phyloP scores from a whole-genome alignment of 2,329 filamentous ascomycete genomes.

The Aspergillus aculeatinus region DNA sequence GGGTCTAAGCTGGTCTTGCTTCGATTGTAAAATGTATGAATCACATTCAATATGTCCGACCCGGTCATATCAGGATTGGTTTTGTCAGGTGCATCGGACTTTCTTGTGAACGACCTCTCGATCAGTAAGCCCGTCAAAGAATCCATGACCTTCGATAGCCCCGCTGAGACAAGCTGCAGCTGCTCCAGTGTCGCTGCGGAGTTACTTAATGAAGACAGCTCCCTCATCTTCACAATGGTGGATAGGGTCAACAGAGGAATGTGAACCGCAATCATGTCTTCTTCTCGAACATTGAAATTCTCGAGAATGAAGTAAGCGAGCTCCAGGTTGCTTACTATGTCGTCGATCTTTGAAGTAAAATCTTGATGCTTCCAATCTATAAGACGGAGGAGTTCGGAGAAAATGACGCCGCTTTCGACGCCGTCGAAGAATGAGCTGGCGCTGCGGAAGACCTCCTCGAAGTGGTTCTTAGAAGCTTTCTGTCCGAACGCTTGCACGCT shows the following conservation, averaged over 20 bases:
- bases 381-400: conserved; percentile 73
- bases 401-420: conserved; percentile 91
- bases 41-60: conserved; percentile 57
- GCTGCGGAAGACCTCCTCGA: conserved; percentile 84
- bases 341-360: conserved; percentile 50
- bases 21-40: conserved; percentile 66
- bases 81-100: conserved; percentile 26
- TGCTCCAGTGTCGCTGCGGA: conserved; percentile 16
- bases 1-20: conserved; percentile 70
- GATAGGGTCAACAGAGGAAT: conserved; percentile 74
- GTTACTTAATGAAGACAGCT: conserved; percentile 24
- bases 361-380: conserved; percentile 55
- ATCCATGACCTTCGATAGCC: conserved; percentile 31
- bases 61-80: conserved; percentile 18
- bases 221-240: conserved; percentile 52
- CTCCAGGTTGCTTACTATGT: conserved; percentile 61
- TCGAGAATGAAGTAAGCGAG: conserved; percentile 78
- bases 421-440: conserved; percentile 97
- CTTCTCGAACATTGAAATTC: conserved; percentile 91
- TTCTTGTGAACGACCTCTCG: conserved; percentile 52
- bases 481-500: conserved; percentile 75
- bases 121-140: conserved; percentile 47
- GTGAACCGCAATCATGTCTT: conserved; percentile 89
- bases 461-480: conserved; percentile 66
- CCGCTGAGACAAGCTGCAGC: conserved; percentile 22